phyloP scores from a whole-genome alignment of 768 basidiomycete genomes.

The Tricholoma furcatifolium region DNA sequence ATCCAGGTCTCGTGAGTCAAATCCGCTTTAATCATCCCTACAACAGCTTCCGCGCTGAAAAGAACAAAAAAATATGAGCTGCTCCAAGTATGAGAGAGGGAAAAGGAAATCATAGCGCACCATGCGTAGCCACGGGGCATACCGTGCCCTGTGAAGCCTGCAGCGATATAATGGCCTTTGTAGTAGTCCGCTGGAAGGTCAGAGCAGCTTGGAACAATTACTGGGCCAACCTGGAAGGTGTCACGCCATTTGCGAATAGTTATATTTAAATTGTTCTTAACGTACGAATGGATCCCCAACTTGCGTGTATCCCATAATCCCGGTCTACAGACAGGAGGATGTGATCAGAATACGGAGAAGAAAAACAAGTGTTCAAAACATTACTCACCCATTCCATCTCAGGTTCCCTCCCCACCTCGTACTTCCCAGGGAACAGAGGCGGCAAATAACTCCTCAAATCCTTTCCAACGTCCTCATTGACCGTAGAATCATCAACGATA shows the following conservation, averaged over 20 bases:
- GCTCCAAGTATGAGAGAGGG: not conserved
- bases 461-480: slow-evolving; percentile 47
- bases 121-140: slow-evolving; percentile 78
- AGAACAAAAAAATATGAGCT: not conserved
- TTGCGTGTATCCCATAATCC: slow-evolving; percentile 77
- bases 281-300: slow-evolving; percentile 66
- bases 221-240: slow-evolving; percentile 56
- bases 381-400: slow-evolving; percentile 80
- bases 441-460: slow-evolving; percentile 62
- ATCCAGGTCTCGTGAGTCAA: slow-evolving; percentile 44
- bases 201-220: slow-evolving; percentile 30
- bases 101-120: slow-evolving; percentile 31
- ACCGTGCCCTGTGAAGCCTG: slow-evolving; percentile 76
- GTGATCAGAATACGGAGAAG: not conserved
- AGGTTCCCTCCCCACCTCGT: slow-evolving; percentile 45
- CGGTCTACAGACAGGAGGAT: slow-evolving; percentile 51
- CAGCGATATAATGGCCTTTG: slow-evolving; percentile 67
- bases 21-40: slow-evolving; percentile 55
- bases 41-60: slow-evolving; percentile 59
- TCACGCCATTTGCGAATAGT: not conserved
- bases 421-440: slow-evolving; percentile 51
- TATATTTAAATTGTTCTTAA: slow-evolving; percentile 3
- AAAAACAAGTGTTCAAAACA: not conserved
- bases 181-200: slow-evolving; percentile 23
- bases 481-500: slow-evolving; percentile 53